These are phyloP conservation scores for Cucumis cinereus DNA, from an alignment of 306 rosid species.

Conservation along the genomic window DNA sequence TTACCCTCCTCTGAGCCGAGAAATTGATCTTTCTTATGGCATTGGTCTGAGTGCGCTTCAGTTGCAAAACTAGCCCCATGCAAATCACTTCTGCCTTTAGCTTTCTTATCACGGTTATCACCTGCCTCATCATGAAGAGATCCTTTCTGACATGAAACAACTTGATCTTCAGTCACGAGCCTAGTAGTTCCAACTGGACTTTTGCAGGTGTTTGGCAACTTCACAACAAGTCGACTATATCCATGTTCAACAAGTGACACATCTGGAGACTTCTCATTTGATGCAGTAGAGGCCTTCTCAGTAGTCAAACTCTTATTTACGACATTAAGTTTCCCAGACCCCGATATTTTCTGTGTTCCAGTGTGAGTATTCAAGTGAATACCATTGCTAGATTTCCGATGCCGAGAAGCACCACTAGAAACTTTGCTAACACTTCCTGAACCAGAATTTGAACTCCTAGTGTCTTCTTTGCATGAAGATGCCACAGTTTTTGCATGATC, in stretches of 20 bases:
- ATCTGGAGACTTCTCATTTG: constrained; percentile 29
- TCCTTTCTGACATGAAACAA: constrained; percentile 32
- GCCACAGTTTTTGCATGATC: constrained; percentile 51
- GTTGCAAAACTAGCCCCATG: constrained; percentile 28
- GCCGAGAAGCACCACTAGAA: constrained; percentile 55
- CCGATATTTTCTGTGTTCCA: constrained; percentile 38
- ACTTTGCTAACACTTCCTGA: constrained; percentile 44
- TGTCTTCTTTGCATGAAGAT: constrained; percentile 3
- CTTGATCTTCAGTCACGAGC: constrained; percentile 43
- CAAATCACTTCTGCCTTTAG: constrained; percentile 32
- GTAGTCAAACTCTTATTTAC: constrained; percentile 24
- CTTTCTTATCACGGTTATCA: constrained; percentile 38
- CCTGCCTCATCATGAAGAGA: constrained; percentile 56
- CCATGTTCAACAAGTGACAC: constrained; percentile 35
- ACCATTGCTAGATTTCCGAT: constrained; percentile 49
- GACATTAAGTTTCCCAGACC: constrained; percentile 37
- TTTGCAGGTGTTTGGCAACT: constrained; percentile 47
- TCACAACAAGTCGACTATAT: constrained; percentile 47
- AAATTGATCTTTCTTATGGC: constrained; percentile 42
- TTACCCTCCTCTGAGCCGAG: constrained; percentile 48
- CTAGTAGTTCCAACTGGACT: constrained; percentile 33
- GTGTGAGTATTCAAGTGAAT: constrained; percentile 28
- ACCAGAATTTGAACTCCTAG: constrained; percentile 63
- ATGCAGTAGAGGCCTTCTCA: constrained; percentile 25
- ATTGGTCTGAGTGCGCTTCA: constrained; percentile 32